phyloP scores from a whole-genome alignment of 805 yeast genomes.

The Candida methanosorbosa region DNA sequence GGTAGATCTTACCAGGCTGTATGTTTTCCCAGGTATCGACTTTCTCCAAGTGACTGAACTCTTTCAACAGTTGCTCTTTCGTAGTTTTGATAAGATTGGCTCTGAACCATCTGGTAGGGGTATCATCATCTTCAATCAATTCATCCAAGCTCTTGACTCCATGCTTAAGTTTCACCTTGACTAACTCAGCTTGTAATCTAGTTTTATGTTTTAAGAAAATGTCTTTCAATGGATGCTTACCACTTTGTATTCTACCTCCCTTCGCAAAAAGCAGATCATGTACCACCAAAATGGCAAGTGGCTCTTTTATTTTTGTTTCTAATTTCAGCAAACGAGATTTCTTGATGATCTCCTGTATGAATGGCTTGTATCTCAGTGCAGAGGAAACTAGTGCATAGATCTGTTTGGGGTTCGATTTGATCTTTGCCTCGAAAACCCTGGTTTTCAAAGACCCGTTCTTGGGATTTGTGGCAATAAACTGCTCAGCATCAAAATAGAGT shows the following conservation, averaged over 20 bases:
- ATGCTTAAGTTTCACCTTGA: constrained; percentile 64
- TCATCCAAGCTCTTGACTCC: constrained; percentile 51
- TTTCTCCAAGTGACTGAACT: constrained; percentile 34
- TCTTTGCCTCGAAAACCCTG: constrained; percentile 40
- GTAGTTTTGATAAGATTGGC: constrained; percentile 54
- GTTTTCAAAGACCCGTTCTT: constrained; percentile 47
- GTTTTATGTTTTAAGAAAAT: constrained; percentile 72
- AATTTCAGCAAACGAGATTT: constrained; percentile 56
- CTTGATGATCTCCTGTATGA: constrained; percentile 52
- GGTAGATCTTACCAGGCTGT: constrained; percentile 51
- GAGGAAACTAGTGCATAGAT: constrained; percentile 77
- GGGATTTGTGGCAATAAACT: constrained; percentile 28
- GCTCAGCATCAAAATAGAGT: constrained; percentile 33
- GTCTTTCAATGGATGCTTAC: constrained; percentile 80
- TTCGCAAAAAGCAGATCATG: constrained; percentile 76
- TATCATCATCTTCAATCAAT: constrained; percentile 45
- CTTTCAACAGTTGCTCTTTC: constrained; percentile 27
- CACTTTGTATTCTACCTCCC: constrained; percentile 78
- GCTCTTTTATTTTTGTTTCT: constrained; percentile 41
- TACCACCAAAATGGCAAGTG: constrained; percentile 54
- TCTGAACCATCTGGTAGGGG: constrained; percentile 78
- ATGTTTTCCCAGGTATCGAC: constrained; percentile 37
- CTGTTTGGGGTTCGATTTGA: constrained; percentile 72
- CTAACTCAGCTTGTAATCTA: constrained; percentile 73
- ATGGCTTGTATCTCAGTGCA: constrained; percentile 62